A percentile compares a stretch with the other conserved stretches of the same genome.
These are phyloP conservation scores for Microascus cirrosus DNA, from an alignment of 2,329 filamentous ascomycete species.

Conservation along the genomic window DNA sequence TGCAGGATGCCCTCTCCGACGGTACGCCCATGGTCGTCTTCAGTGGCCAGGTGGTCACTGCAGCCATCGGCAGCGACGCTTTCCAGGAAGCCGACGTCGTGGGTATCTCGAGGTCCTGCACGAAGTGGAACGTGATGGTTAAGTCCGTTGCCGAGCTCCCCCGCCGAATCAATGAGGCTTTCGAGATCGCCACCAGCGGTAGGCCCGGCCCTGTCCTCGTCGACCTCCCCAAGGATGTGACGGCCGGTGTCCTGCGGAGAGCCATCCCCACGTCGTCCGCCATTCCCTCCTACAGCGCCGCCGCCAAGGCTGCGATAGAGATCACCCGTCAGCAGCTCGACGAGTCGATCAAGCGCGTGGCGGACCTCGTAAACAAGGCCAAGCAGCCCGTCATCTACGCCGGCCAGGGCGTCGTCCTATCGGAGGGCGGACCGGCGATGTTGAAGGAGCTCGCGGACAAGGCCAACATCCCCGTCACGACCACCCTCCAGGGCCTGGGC, in stretches of 20 bases:
- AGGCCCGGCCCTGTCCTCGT: conserved; percentile 90
- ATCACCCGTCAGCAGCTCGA: conserved; percentile 62
- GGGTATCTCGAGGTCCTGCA: conserved; percentile 88
- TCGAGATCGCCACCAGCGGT: conserved; percentile 92
- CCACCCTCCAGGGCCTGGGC: conserved; percentile 87
- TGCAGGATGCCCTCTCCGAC: conserved; percentile 92
- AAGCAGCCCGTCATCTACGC: conserved; percentile 96
- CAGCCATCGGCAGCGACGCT: conserved; percentile 84
- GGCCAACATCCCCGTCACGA: conserved; percentile 85
- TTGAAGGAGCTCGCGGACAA: conserved; percentile 85
- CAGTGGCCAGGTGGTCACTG: conserved; percentile 82
- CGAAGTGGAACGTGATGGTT: conserved; percentile 99
- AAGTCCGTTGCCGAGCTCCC: conserved; percentile 91
- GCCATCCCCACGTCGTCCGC: conserved; percentile 70
- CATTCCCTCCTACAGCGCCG: conserved; percentile 73
- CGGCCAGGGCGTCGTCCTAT: conserved; percentile 77
- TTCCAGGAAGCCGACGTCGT: conserved; percentile 96
- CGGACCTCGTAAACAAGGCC: conserved; percentile 71
- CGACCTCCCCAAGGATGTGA: conserved; percentile 93
- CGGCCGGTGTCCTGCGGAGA: conserved; percentile 68
- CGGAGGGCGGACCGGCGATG: conserved; percentile 65
- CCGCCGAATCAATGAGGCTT: conserved; percentile 90
- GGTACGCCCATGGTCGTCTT: conserved; percentile 96
- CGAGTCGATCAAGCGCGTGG: conserved; percentile 63
- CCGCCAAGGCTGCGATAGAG: conserved; percentile 69